These are phyloP conservation scores for Fomes fomentarius DNA, from an alignment of 1,284 basidiomycete genomes.

Conservation along the genomic window DNA sequence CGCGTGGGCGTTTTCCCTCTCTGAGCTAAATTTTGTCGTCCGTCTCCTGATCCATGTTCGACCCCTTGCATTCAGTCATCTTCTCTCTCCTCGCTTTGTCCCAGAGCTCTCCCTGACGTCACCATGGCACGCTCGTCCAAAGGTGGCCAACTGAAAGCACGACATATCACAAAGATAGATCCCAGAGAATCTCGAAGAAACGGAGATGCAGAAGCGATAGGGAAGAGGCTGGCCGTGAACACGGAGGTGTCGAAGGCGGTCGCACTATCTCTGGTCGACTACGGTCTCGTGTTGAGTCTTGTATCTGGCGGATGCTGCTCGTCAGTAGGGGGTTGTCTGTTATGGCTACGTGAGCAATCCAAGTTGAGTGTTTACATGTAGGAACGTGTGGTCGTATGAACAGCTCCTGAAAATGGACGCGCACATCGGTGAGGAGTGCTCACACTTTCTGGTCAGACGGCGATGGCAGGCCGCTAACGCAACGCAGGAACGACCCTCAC, in stretches of 20 bases:
- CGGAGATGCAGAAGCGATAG: background rate
- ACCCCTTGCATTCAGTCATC: background rate
- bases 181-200: background rate
- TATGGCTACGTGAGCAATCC: background rate
- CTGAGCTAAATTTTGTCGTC: background rate
- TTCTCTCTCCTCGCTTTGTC: background rate
- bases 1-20: slow-evolving; percentile 3
- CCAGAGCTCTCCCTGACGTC: background rate
- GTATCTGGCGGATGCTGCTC: slow-evolving; percentile 85
- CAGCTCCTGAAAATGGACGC: slow-evolving; percentile 73
- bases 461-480: background rate
- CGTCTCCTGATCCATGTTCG: slow-evolving; percentile 1
- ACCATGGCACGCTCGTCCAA: slow-evolving; percentile 4
- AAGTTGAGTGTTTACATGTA: slow-evolving; percentile 29
- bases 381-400: slow-evolving; percentile 74
- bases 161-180: background rate
- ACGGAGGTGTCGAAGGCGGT: slow-evolving; percentile 19
- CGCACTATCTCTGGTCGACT: slow-evolving; percentile 46
- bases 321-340: slow-evolving; percentile 43
- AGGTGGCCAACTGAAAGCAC: background rate
- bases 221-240: background rate
- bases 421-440: slow-evolving; percentile 55
- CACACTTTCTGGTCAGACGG: too few relatives aligned
- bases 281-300: slow-evolving; percentile 54
- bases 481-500: slow-evolving; percentile 78